phyloP scores from a whole-genome alignment of 2,329 filamentous ascomycete species.

The Aureobasidium uvarum region DNA sequence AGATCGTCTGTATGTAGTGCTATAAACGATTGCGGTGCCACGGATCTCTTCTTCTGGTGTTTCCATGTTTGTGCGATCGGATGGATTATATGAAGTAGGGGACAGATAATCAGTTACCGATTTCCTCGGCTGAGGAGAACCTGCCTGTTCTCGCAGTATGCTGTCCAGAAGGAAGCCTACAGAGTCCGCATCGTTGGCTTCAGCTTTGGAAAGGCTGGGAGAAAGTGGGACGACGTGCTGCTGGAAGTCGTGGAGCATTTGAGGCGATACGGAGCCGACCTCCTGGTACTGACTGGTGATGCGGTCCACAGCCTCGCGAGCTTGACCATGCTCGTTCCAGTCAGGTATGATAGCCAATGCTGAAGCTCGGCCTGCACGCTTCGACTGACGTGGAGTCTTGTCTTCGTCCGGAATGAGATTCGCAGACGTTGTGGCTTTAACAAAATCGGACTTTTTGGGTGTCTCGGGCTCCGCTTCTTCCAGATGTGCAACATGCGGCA shows the following conservation, averaged over 20 bases:
- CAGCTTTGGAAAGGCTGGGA: conserved; percentile 32
- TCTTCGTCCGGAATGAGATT: conserved; percentile 19
- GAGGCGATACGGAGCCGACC: conserved; percentile 36
- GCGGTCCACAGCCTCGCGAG: conserved; percentile 21
- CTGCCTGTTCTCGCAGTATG: conserved; percentile 29
- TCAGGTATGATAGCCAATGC: conserved; percentile 10
- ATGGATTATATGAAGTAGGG: conserved; percentile 12
- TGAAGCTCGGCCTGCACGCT: conserved; percentile 17
- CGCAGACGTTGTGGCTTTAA: neutral
- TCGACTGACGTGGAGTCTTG: conserved; percentile 23
- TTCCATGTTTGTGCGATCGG: conserved; percentile 17
- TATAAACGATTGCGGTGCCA: conserved; percentile 23
- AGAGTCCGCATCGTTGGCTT: conserved; percentile 39
- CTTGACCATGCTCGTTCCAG: conserved; percentile 22
- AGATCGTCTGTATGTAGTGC: conserved; percentile 21
- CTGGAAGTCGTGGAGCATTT: conserved; percentile 38
- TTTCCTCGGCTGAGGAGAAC: neutral
- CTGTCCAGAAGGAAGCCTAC: conserved; percentile 39
- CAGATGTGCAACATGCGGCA: conserved; percentile 27
- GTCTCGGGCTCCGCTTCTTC: conserved; percentile 32
- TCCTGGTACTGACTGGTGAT: conserved; percentile 36
- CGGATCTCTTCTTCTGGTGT: conserved; percentile 17
- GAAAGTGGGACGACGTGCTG: conserved; percentile 38
- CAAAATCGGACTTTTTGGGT: conserved; percentile 30
- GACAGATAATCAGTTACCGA: neutral